Percentiles rank a stretch among this genome's conserved stretches.
Evolutionary conservation across 176 grass and related monocot genomes (phyloP).

Genomic region (Triticum turgidum): DNA sequence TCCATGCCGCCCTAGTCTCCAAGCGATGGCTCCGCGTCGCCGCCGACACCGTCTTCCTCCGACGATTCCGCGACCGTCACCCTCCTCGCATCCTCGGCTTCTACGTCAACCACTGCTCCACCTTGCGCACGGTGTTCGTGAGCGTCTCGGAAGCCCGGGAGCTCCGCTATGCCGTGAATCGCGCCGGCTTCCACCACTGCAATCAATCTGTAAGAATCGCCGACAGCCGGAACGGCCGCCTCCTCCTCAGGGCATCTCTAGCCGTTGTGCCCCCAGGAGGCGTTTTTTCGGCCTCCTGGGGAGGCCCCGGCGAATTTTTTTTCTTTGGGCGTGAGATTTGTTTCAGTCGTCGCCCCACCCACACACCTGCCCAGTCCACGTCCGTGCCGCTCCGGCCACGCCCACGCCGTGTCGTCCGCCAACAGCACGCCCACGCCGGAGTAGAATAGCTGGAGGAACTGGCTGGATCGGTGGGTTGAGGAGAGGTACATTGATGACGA

Average conservation of each 20-base stretch:
- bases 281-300: too few species aligned
- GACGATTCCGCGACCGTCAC: background rate
- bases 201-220: background rate
- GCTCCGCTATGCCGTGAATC: background rate
- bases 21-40: background rate
- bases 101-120: background rate
- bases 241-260: background rate
- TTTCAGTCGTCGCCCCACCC: too few species aligned
- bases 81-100: background rate
- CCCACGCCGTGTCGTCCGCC: too few species aligned
- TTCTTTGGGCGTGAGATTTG: too few species aligned
- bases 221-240: background rate
- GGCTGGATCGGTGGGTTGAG: too few species aligned
- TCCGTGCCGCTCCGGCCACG: too few species aligned
- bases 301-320: too few species aligned
- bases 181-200: background rate
- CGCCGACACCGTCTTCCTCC: background rate
- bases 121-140: background rate
- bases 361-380: too few species aligned
- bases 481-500: too few species aligned
- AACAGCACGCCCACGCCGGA: too few species aligned
- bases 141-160: background rate
- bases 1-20: background rate
- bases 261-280: too few species aligned
- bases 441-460: too few species aligned